Base-by-base conservation (phyloP, 768 basidiomycete species). In the Lactifluus piperatus region DNA sequence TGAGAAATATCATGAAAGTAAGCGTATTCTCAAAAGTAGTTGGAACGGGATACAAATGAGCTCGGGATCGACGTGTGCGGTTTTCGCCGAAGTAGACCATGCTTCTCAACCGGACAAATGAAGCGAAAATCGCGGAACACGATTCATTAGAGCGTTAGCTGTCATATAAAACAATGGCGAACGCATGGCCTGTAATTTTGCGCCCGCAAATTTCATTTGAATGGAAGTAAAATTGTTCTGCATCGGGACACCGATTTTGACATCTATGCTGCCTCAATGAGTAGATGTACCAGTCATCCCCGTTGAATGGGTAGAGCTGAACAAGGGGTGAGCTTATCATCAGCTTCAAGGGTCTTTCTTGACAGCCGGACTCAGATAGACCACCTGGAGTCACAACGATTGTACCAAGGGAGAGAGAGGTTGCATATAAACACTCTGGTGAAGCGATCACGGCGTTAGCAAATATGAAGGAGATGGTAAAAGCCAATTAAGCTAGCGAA, bases 21-120 rank as follows among this genome's bases (percentile, higher is more conserved):
- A 36, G 20, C 26, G 34, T 22, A 36, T 54, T 54, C 34, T 13
- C 54, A 50, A 32, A 49, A 34, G n/a, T 34, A 45, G 49, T 8
- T 18, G 44, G 30, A 8, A 5, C 8, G 41, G 37, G 18, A 34
- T 44, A 14, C 32, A 57, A 51, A 51, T 51, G 48, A 57, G 13
- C 22, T 49, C 56, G 39, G 48, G 56, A 57, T 57, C 56, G 49
- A 51, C 56, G 43, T n/a, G 49, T 26, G 22, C 22, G 22, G 18
- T 50, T 43, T 47, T 22, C 27, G 22, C 26, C 20, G 48, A 43
- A 43, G 39, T 10, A 18, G 41, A 18, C 20, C 27, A 41, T 41
- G 56, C 18, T 34, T 49, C 39, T 56, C 20, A 32, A 43, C 7
- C 39, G 22, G 48, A 39, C 54, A 56, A 41, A 48, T 56, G 29